Evolutionary conservation across 768 basidiomycete genomes (phyloP), one percentile per base, ranked within the genome.

Genomic region (Omphalotus guepiniiformis): DNA sequence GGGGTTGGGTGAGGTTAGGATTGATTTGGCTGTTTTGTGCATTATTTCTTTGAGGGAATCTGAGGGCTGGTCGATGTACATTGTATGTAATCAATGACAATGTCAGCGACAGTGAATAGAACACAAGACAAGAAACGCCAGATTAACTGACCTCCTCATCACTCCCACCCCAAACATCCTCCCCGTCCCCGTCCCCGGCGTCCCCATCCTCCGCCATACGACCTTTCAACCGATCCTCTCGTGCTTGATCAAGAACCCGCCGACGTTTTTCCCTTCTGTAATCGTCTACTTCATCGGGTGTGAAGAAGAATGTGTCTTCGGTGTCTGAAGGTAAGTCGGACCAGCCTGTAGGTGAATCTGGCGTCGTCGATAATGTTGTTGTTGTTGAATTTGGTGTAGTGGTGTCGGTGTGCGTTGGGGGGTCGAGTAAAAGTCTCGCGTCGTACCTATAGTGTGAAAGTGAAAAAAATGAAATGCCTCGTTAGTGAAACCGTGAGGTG

Each of bases 291-390:
- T 93, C 91, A 5, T 73, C 71, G 0, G 76, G 76, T 1, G 80
- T 72, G 51, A 93, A 75, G 66, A 88, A 88, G 64, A 92, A 94
- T 0, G 78, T 85, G 54, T 94, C 91, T 66, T 93, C 92, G 4
- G 80, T 61, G 57, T 93, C 91, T 0, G 91, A 92, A 4, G 90
- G 84, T 2, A 93, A 74, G 61, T 91, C 85, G 0, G 84, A 85
- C 90, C 90, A 93, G 6, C 86, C 88, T 3, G 73, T 65, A 2
- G 80, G 76, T 0, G 82, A 79, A 19, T 60, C 63, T 1, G 73
- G 60, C 16, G 38, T 38, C 12, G 48, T 7, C 26, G 37, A 47
- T 7, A 42, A 29, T 26, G 35, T 37, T 6, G 46, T 9, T n/a
- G 39, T 51, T 22, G 34, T 51, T 40, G 48, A 34, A 26, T 41